These are phyloP conservation scores for Lophiostoma macrostomum DNA, from an alignment of 495 filamentous ascomycete genomes.

Conservation along the genomic window DNA sequence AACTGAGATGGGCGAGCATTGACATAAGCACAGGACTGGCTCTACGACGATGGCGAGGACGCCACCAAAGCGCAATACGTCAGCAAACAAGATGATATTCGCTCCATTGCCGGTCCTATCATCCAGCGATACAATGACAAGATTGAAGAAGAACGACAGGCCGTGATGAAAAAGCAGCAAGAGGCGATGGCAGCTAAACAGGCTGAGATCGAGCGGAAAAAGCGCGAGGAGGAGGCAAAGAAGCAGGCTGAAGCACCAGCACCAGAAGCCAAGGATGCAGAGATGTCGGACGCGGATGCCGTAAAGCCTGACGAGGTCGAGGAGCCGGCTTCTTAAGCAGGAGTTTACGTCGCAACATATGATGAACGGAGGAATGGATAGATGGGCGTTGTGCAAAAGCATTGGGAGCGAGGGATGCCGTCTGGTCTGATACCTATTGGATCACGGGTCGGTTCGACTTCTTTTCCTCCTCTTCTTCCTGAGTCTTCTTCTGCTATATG, in stretches of 20 bases:
- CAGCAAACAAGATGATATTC: conserved; percentile 93
- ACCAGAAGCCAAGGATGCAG: conserved; percentile 45
- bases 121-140: conserved; percentile 94
- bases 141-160: conserved; percentile 81
- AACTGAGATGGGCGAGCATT: too few species aligned
- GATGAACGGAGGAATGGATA: background rate
- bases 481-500: too few species aligned
- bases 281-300: conserved; percentile 43
- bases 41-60: conserved; percentile 97
- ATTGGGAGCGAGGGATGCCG: conserved; percentile 4
- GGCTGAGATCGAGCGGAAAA: conserved; percentile 62
- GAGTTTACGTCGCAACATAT: too few species aligned
- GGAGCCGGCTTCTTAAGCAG: conserved; percentile 36
- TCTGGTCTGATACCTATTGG: too few species aligned
- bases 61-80: conserved; percentile 90
- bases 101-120: conserved; percentile 83
- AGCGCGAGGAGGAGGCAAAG: conserved; percentile 68
- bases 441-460: too few species aligned
- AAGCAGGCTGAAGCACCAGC: conserved; percentile 52
- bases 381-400: background rate
- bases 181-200: conserved; percentile 53
- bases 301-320: conserved; percentile 41
- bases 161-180: conserved; percentile 69
- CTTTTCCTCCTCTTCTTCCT: too few species aligned
- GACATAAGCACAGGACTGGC: too few species aligned